phyloP scores from a whole-genome alignment of 805 yeast species.

The Isabelozyma heimii region DNA sequence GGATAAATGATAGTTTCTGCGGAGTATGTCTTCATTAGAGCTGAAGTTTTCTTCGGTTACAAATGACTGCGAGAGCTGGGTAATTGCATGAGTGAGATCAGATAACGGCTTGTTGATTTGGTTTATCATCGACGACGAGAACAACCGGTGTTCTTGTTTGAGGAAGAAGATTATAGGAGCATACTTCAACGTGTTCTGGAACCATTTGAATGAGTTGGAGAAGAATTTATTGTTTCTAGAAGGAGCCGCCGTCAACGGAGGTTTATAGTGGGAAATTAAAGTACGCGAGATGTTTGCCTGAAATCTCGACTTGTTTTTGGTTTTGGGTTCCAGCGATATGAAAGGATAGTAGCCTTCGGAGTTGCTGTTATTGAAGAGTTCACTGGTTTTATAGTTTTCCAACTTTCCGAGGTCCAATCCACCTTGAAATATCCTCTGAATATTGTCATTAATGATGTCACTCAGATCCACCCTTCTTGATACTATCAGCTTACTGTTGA shows the following conservation, averaged over 20 bases:
- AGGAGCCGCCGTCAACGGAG: neutral
- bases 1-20: conserved; percentile 31
- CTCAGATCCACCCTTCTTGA: neutral
- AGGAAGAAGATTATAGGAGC: conserved; percentile 2
- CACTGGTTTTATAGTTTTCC: neutral
- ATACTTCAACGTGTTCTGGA: neutral
- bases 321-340: neutral
- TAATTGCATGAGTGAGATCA: neutral
- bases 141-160: neutral
- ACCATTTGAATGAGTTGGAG: neutral
- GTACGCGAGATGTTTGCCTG: neutral
- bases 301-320: neutral
- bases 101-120: conserved; percentile 1
- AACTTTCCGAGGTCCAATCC: neutral
- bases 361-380: neutral
- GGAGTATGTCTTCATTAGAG: conserved; percentile 5
- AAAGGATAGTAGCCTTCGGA: neutral
- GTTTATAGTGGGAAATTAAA: neutral
- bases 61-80: neutral
- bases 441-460: neutral
- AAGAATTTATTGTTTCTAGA: neutral
- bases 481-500: too few species aligned
- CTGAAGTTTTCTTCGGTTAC: conserved; percentile 1
- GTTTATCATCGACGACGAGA: conserved; percentile 1
- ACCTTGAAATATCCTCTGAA: neutral